Evolutionary conservation across 192 early-diverging fungal species (phyloP).

Genomic region (Piromyces finnis): DNA sequence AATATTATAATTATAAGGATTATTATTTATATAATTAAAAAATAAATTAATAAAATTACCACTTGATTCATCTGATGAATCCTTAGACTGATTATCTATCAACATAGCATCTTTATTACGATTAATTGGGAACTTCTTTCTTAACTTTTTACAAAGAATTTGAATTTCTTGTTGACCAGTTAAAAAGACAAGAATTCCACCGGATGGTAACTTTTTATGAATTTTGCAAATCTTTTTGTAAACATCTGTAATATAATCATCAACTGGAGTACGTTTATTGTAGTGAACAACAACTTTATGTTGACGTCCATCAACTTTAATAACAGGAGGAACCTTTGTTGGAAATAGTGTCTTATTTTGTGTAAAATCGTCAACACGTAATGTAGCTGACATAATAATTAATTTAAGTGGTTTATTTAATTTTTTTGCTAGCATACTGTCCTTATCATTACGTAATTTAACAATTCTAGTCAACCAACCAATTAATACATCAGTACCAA

Average conservation of each 20-base stretch:
- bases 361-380: constrained; percentile 93
- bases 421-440: constrained; percentile 22
- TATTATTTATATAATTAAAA: constrained; percentile 6
- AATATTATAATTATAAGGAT: no score
- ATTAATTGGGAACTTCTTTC: constrained; percentile 41
- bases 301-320: constrained; percentile 83
- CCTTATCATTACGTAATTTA: constrained; percentile 46
- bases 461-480: constrained; percentile 88
- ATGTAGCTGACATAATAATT: constrained; percentile 97
- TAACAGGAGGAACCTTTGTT: constrained; percentile 49
- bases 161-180: constrained; percentile 90
- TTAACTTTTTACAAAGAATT: constrained; percentile 53
- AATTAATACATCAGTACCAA: constrained; percentile 96
- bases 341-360: constrained; percentile 65
- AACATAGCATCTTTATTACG: not conserved
- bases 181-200: constrained; percentile 87
- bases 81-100: not conserved
- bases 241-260: constrained; percentile 72
- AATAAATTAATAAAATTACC: not conserved
- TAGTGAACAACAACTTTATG: constrained; percentile 81
- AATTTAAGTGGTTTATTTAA: constrained; percentile 55
- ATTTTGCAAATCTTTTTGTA: constrained; percentile 87
- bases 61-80: not conserved
- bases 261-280: constrained; percentile 73
- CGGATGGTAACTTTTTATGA: constrained; percentile 75